These are phyloP conservation scores for Uronychia binucleata DNA, from an alignment of 73 alveolate species.

Conservation along the genomic window DNA sequence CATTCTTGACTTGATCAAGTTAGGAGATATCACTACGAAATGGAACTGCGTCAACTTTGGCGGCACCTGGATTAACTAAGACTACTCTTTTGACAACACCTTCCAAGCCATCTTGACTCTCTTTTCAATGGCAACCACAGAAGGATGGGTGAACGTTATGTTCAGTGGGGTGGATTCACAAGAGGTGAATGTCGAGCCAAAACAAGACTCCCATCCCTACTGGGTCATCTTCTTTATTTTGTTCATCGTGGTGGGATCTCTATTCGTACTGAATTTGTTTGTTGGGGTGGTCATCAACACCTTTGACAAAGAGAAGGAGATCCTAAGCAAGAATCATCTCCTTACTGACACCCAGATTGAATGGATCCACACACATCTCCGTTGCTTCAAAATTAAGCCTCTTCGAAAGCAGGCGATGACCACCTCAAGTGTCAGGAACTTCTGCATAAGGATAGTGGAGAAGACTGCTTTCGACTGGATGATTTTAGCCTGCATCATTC, in stretches of 20 bases:
- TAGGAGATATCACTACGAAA: not conserved
- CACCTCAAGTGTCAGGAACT: not conserved
- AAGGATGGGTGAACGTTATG: slow-evolving; percentile 75
- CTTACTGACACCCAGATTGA: slow-evolving; percentile 3
- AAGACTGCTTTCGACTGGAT: slow-evolving; percentile 8
- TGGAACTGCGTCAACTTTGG: slow-evolving; percentile 25
- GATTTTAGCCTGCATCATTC: slow-evolving; percentile 17
- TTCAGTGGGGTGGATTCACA: slow-evolving; percentile 61
- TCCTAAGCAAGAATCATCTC: not conserved
- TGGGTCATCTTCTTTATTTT: slow-evolving; percentile 3
- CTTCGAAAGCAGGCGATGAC: not conserved
- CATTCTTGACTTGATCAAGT: not conserved
- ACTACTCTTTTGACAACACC: slow-evolving; percentile 57
- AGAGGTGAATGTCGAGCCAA: slow-evolving; percentile 17
- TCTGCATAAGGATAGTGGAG: slow-evolving; percentile 17
- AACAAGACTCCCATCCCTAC: not conserved
- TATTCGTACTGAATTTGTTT: slow-evolving; percentile 1
- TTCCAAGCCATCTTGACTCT: slow-evolving; percentile 57
- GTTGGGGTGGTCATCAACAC: slow-evolving; percentile 15
- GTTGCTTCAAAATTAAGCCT: slow-evolving; percentile 22
- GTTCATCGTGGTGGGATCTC: not conserved
- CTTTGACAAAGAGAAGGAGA: not conserved
- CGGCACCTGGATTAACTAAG: slow-evolving; percentile 63
- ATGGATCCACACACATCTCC: not conserved
- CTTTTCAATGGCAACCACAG: slow-evolving; percentile 59